These are phyloP conservation scores for Saccharomycodes ludwigii DNA, from an alignment of 805 yeast genomes.

Conservation along the genomic window DNA sequence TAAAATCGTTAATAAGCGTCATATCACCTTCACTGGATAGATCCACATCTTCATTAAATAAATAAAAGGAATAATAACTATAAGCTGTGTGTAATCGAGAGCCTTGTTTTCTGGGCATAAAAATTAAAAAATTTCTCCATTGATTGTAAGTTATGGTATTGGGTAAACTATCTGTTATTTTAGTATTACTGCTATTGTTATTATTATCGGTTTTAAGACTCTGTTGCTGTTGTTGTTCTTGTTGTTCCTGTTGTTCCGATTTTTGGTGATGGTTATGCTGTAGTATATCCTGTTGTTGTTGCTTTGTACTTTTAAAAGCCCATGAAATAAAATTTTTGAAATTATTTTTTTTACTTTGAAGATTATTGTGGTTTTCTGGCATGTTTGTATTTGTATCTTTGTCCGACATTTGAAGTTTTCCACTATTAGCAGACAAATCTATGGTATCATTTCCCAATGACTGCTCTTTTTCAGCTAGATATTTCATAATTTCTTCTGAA, in stretches of 20 bases:
- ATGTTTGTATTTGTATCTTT: slow-evolving; percentile 1
- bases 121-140: slow-evolving; percentile 69
- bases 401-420: slow-evolving; percentile 2
- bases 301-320: slow-evolving; percentile 16
- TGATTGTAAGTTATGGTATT: slow-evolving; percentile 72
- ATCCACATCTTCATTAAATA: slow-evolving; percentile 64
- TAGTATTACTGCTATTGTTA: too few species aligned
- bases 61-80: slow-evolving; percentile 32
- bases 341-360: neutral
- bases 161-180: slow-evolving; percentile 12
- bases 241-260: slow-evolving; percentile 3
- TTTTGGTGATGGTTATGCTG: slow-evolving; percentile 2
- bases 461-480: too few species aligned
- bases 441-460: too few species aligned
- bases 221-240: slow-evolving; percentile 7
- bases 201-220: too few species aligned
- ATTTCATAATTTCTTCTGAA: slow-evolving; percentile 52
- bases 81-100: slow-evolving; percentile 75
- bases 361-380: neutral
- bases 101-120: slow-evolving; percentile 73
- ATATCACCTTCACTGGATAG: slow-evolving; percentile 88
- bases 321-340: slow-evolving; percentile 15
- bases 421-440: too few species aligned
- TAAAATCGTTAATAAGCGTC: slow-evolving; percentile 62
- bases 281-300: neutral